These are phyloP conservation scores for Monsonia emarginata DNA, from an alignment of 441 rosid genomes.

Conservation along the genomic window DNA sequence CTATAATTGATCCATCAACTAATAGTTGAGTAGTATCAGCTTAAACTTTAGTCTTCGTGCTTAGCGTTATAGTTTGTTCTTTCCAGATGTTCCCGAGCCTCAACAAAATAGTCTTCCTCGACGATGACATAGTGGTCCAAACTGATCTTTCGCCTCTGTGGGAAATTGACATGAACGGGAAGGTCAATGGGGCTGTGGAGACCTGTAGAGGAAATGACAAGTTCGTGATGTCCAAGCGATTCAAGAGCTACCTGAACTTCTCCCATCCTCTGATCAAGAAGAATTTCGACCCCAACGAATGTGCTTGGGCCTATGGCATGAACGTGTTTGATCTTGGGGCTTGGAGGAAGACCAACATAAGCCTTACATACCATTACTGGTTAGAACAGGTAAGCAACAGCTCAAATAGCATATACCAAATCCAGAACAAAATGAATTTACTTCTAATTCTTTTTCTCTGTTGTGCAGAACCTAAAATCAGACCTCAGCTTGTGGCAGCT, in stretches of 20 bases:
- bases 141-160: conserved; percentile 84
- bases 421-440: neutral
- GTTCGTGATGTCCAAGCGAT: conserved; percentile 71
- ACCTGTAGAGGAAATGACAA: conserved; percentile 75
- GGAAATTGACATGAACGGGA: conserved; percentile 79
- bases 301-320: conserved; percentile 99
- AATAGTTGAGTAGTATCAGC: too few species aligned
- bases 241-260: conserved; percentile 83
- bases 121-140: conserved; percentile 86
- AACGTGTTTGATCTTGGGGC: conserved; percentile 73
- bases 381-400: conserved; percentile 57
- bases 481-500: conserved; percentile 95
- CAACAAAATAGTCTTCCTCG: conserved; percentile 78
- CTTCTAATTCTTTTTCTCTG: conserved; percentile 4
- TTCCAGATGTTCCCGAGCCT: conserved; percentile 83
- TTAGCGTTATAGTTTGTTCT: neutral
- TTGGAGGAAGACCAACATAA: conserved; percentile 83
- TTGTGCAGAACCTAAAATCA: conserved; percentile 76
- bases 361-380: conserved; percentile 80
- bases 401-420: neutral
- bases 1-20: too few species aligned
- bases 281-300: conserved; percentile 61
- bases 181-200: conserved; percentile 83
- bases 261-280: conserved; percentile 60
- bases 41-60: too few species aligned